phyloP scores from a whole-genome alignment of 1,284 basidiomycete genomes.

The Ustilago nuda region DNA sequence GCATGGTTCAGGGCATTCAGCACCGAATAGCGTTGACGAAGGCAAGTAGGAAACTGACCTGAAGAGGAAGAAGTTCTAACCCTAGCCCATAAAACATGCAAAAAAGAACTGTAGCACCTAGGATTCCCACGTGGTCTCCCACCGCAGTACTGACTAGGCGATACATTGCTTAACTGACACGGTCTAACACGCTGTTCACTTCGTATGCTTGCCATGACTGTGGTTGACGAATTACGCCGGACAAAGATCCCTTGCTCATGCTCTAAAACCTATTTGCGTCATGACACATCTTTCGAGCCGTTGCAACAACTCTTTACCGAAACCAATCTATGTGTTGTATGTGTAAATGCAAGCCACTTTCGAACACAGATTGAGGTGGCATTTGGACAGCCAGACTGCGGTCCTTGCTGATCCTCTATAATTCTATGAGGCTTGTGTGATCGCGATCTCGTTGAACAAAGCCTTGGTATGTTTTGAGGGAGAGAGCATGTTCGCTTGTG shows the following conservation, averaged over 20 bases:
- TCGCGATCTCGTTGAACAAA: too few relatives aligned
- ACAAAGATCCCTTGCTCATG: too few relatives aligned
- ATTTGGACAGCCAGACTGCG: not conserved
- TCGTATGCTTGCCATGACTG: too few relatives aligned
- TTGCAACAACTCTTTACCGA: not conserved
- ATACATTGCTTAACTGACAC: constrained; percentile 78
- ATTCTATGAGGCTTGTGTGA: not conserved
- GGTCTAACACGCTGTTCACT: too few relatives aligned
- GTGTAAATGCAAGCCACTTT: not conserved
- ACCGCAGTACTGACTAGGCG: constrained; percentile 85
- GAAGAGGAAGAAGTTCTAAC: too few relatives aligned
- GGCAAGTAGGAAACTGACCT: too few relatives aligned
- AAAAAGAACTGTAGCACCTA: constrained; percentile 79
- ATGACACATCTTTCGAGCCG: not conserved
- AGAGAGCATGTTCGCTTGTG: not conserved
- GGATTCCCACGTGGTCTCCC: constrained; percentile 85
- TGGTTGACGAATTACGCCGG: too few relatives aligned
- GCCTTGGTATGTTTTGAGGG: not conserved
- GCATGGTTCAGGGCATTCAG: too few relatives aligned
- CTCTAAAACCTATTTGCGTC: not conserved
- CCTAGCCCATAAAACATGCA: not conserved
- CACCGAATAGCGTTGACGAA: too few relatives aligned
- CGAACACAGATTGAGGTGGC: not conserved
- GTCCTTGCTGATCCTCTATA: not conserved
- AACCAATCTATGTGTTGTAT: not conserved